A percentile compares a stretch with the other conserved stretches of the same genome.
phyloP scores from a whole-genome alignment of 2,329 filamentous ascomycete genomes.

The Neonectria magnoliae region DNA sequence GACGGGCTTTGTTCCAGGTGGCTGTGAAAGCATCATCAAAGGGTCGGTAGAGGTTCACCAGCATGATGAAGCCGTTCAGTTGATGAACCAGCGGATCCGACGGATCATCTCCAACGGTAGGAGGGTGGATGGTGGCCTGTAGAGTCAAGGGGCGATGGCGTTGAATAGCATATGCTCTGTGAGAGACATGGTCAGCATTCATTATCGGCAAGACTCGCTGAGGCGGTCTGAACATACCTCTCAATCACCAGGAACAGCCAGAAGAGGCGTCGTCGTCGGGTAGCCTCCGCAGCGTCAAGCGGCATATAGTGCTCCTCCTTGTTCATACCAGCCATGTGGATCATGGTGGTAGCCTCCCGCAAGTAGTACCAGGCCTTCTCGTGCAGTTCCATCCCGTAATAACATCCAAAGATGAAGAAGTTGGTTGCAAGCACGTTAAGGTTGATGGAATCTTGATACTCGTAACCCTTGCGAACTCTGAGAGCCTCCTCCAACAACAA shows the following conservation, averaged over 20 bases:
- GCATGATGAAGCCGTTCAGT: slow-evolving; percentile 65
- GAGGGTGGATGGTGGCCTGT: slow-evolving; percentile 74
- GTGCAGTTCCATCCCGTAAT: slow-evolving; percentile 77
- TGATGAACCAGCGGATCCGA: slow-evolving; percentile 64
- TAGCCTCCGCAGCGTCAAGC: slow-evolving; percentile 67
- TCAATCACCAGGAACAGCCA: slow-evolving; percentile 80
- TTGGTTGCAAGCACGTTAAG: slow-evolving; percentile 74
- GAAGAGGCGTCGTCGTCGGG: slow-evolving; percentile 73
- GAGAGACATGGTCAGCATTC: slow-evolving; percentile 3
- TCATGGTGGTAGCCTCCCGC: slow-evolving; percentile 78
- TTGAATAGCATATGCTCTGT: slow-evolving; percentile 75
- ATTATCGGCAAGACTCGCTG: slow-evolving; percentile 23
- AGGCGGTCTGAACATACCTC: slow-evolving; percentile 56
- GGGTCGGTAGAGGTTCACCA: slow-evolving; percentile 71
- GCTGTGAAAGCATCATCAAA: slow-evolving; percentile 73
- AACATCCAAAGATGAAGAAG: slow-evolving; percentile 80
- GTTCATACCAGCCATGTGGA: slow-evolving; percentile 68
- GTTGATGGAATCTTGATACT: slow-evolving; percentile 66
- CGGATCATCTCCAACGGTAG: slow-evolving; percentile 69
- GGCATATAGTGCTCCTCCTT: slow-evolving; percentile 71
- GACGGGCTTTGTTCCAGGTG: slow-evolving; percentile 73
- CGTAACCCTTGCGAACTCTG: slow-evolving; percentile 70
- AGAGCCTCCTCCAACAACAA: slow-evolving; percentile 74
- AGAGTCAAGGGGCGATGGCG: slow-evolving; percentile 76
- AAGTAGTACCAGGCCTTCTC: slow-evolving; percentile 83